Evolutionary conservation across 106 monocot genomes (phyloP), one percentile per base, ranked within the genome.

Genomic region (Dendrobium nobile): DNA sequence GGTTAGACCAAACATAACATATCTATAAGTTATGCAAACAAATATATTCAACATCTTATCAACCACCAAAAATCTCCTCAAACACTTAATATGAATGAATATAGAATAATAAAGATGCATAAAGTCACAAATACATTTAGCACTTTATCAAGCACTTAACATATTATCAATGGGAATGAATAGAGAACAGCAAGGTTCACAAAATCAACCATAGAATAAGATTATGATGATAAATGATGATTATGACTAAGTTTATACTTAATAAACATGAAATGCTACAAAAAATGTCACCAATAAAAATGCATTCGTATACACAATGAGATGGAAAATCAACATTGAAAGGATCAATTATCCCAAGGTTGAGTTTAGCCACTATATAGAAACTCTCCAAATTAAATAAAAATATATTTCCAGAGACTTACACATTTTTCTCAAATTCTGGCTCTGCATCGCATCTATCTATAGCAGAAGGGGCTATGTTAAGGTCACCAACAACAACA

Each of bases 401-500:
- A 70, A 70, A 2, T 70, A 37, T 70, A 70, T 11, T 37, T 70
- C 70, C 20, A 40, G 61, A 31, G 58, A 65, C 92, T 89, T 88
- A 95, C 99, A 68, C 80, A 54, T 99, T 91, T 31, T 87, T 89
- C 84, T 99, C 99, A 82, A 99, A 99, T 80, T 72, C 91, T 75
- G 85, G 89, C 70, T 84, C 84, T 47, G 99, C 94, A 84, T 95
- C 99, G 79, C 99, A 95, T 58, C 91, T 80, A 81, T 99, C 99
- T 67, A 99, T 86, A 43, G 99, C 83, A 82, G 84, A 51, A 86
- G 99, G 99, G 79, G 99, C 92, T 86, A 99, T 99, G 76, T 99
- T 99, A 59, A 99, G 86, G 84, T 99, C 95, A 82, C 99, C 99
- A 82, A 91, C 95, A 77, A 99, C 88, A 88, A 93, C 78, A 77